Base-by-base conservation (phyloP, 2,329 filamentous ascomycete genomes). In the Coniosporium uncinatum region DNA sequence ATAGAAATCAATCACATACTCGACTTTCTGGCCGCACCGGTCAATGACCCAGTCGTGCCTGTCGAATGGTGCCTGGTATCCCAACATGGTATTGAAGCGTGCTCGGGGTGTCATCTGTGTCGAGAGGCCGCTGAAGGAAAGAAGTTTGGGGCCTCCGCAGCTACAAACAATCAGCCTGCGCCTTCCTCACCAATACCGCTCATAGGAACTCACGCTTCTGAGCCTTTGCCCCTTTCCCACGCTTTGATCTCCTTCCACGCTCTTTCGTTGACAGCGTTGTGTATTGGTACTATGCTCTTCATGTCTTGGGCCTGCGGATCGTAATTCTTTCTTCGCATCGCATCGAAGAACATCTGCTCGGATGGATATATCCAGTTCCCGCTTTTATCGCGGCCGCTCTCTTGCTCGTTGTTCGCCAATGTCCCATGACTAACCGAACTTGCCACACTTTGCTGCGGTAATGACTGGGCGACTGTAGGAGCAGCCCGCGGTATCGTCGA, bases 1-100 rank as follows among this genome's bases (percentile, higher is more conserved):
- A 59, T 98, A 98, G 55, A 98, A 98, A 64, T 98, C 93, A 62
- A 98, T 98, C 31, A 98, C 85, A 60, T 98, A 98, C 54, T 97
- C 93, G 37, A 98, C 69, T 55, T 79, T 79, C 17, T 73, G 83
- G 22, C 86, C 91, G 58, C 93, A 97, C 39, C 93, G 76, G 64
- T 98, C 90, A 27, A 98, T 83, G 19, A 96, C 81, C 93, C 93
- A 98, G 63, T 98, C 93, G 62, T 98, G 93, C 21, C 93, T 75
- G 66, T 98, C 93, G 63, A 98, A 98, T 2, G 93, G 93, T 40
- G 83, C 74, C 45, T 85, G 83, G 62, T 95, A 97, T n/a, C 93
- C 93, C 41, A 95, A 67, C 43, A 89, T 64, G 4, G 82, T 86
- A 62, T 95, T 94, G 50, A 93, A 63, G 44, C 90, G 75, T 3